These are phyloP conservation scores for Prosopis cineraria DNA, from an alignment of 306 rosid genomes.

Conservation along the genomic window DNA sequence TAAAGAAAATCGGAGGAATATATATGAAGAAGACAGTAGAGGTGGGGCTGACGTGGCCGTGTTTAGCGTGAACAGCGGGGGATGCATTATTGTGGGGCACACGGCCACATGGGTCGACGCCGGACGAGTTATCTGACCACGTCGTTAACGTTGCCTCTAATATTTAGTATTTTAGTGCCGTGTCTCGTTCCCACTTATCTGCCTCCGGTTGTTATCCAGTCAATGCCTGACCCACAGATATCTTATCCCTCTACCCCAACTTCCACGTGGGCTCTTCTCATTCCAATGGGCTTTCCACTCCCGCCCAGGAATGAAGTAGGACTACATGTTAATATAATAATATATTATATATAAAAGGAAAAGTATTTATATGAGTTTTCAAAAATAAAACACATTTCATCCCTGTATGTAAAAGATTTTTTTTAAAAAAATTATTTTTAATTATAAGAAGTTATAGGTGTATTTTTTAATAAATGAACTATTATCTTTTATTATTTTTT, in stretches of 20 bases:
- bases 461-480: too few relatives aligned
- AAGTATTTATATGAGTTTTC: too few relatives aligned
- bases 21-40: too few relatives aligned
- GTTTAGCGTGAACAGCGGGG: slow-evolving; percentile 9
- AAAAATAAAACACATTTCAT: too few relatives aligned
- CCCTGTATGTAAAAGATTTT: too few relatives aligned
- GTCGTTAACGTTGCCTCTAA: not conserved
- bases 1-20: too few relatives aligned
- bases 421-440: too few relatives aligned
- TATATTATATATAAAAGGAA: too few relatives aligned
- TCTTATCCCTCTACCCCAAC: not conserved
- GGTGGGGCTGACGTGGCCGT: slow-evolving; percentile 30
- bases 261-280: not conserved
- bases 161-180: slow-evolving; percentile 32
- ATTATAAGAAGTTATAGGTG: too few relatives aligned
- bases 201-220: slow-evolving; percentile 17
- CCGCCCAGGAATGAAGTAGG: too few relatives aligned
- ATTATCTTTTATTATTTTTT: too few relatives aligned
- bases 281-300: not conserved
- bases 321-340: too few relatives aligned
- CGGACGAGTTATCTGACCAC: not conserved
- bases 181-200: slow-evolving; percentile 25
- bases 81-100: slow-evolving; percentile 23
- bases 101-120: slow-evolving; percentile 32
- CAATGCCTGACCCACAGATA: slow-evolving; percentile 42